A percentile compares a stretch with the other conserved stretches of the same genome.
Conservation (phyloP, 169 alveolate genomes). For the Theileria sp. region DNA sequence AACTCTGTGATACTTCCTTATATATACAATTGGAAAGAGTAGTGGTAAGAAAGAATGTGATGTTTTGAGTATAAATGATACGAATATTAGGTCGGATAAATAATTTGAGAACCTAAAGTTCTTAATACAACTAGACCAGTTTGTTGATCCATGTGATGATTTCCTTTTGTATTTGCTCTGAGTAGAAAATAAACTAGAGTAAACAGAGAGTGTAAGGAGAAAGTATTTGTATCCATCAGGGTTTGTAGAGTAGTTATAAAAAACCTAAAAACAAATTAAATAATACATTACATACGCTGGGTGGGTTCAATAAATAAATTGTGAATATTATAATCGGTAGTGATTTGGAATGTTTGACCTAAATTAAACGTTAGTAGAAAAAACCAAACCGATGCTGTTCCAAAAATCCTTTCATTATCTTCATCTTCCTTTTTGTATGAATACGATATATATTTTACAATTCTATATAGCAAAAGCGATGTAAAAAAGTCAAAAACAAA, state of each 20-base stretch:
- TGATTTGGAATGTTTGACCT: conserved; percentile 14
- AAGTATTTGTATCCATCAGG: conserved; percentile 31
- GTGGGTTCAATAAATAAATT: conserved; percentile 23
- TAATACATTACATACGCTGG: conserved; percentile 14
- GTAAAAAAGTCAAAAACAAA: conserved; percentile 28
- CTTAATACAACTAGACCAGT: neutral
- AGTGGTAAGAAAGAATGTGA: conserved; percentile 44
- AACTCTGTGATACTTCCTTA: conserved; percentile 20
- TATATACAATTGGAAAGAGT: conserved; percentile 28
- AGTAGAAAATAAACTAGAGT: conserved; percentile 4
- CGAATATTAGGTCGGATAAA: conserved; percentile 19
- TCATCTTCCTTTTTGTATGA: conserved; percentile 12
- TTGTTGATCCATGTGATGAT: neutral
- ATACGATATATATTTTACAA: neutral
- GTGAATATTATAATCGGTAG: conserved; percentile 5
- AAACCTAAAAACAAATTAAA: neutral
- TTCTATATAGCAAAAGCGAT: conserved; percentile 22
- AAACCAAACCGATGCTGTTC: conserved; percentile 18
- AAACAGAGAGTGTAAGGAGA: conserved; percentile 13
- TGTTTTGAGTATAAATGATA: conserved; percentile 24
- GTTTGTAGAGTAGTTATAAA: conserved; percentile 26
- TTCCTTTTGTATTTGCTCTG: neutral
- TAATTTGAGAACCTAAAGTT: conserved; percentile 12
- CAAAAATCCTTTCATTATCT: conserved; percentile 3
- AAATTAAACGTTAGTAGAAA: neutral